These are phyloP conservation scores for Cylindrotheca fusiformis DNA, from an alignment of 108 stramenopile genomes.

Conservation along the genomic window DNA sequence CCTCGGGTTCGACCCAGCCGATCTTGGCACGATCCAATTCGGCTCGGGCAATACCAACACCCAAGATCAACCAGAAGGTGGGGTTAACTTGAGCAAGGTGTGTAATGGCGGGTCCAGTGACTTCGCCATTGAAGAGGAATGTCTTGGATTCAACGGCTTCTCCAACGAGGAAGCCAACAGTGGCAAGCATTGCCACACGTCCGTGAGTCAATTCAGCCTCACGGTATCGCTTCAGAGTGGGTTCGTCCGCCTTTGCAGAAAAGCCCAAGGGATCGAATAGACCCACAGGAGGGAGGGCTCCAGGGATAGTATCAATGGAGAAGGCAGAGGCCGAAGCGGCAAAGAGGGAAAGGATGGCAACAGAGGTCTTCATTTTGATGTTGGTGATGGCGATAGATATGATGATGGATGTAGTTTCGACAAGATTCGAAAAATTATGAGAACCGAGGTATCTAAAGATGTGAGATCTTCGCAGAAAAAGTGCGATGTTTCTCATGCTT, in stretches of 20 bases:
- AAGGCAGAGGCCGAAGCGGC: slow-evolving; percentile 31
- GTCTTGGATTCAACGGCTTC: slow-evolving; percentile 58
- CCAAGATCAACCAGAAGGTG: slow-evolving; percentile 50
- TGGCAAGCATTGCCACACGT: slow-evolving; percentile 75
- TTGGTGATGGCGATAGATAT: no score
- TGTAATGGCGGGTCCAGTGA: slow-evolving; percentile 47
- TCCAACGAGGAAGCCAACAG: slow-evolving; percentile 62
- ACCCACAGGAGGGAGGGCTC: slow-evolving; percentile 46
- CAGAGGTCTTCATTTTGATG: no score
- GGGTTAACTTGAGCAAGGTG: slow-evolving; percentile 48
- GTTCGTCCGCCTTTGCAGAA: slow-evolving; percentile 49
- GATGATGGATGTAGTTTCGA: no score
- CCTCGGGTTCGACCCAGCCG: slow-evolving; percentile 68
- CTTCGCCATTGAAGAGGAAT: slow-evolving; percentile 66
- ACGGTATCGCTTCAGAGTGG: slow-evolving; percentile 73
- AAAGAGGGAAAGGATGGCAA: slow-evolving; percentile 31
- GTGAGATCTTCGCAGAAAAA: no score
- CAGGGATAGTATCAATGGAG: slow-evolving; percentile 35
- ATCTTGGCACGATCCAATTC: slow-evolving; percentile 56
- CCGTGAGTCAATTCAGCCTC: slow-evolving; percentile 83
- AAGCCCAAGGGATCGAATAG: slow-evolving; percentile 61
- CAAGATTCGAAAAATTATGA: no score
- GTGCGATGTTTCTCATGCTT: no score
- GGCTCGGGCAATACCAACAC: slow-evolving; percentile 54
- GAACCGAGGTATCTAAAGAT: no score